Percentiles rank a stretch among this genome's conserved stretches.
These are phyloP conservation scores for Gossypioides kirkii DNA, from an alignment of 345 rosid genomes.

Conservation along the genomic window DNA sequence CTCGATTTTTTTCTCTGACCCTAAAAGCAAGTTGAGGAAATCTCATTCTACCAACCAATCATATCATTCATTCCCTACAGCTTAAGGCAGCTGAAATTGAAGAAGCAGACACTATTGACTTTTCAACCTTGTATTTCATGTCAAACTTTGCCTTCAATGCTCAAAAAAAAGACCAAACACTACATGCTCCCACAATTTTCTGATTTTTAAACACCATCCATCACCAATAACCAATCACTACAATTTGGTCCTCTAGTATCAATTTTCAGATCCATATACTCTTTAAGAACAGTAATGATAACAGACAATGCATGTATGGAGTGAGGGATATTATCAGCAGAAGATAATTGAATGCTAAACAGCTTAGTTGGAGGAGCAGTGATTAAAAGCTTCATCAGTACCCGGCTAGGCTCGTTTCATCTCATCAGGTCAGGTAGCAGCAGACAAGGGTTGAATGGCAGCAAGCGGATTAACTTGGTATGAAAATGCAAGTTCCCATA, in stretches of 20 bases:
- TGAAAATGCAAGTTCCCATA: slow-evolving; percentile 89
- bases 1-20: too few relatives aligned
- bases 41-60: too few relatives aligned
- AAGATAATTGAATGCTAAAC: not conserved
- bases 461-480: slow-evolving; percentile 92
- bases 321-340: not conserved
- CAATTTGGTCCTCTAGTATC: not conserved
- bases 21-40: too few relatives aligned
- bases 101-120: not conserved
- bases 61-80: too few relatives aligned
- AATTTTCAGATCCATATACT: not conserved
- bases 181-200: not conserved
- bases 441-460: slow-evolving; percentile 69
- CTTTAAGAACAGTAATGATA: not conserved
- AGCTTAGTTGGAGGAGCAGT: not conserved
- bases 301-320: not conserved
- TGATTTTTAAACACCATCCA: not conserved
- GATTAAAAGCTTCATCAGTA: not conserved
- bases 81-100: not conserved
- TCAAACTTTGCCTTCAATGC: not conserved
- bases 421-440: slow-evolving; percentile 1
- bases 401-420: not conserved
- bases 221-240: not conserved
- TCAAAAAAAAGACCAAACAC: not conserved
- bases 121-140: not conserved